Evolutionary conservation across 306 rosid genomes (phyloP).

Genomic region (Acacia crassicarpa): DNA sequence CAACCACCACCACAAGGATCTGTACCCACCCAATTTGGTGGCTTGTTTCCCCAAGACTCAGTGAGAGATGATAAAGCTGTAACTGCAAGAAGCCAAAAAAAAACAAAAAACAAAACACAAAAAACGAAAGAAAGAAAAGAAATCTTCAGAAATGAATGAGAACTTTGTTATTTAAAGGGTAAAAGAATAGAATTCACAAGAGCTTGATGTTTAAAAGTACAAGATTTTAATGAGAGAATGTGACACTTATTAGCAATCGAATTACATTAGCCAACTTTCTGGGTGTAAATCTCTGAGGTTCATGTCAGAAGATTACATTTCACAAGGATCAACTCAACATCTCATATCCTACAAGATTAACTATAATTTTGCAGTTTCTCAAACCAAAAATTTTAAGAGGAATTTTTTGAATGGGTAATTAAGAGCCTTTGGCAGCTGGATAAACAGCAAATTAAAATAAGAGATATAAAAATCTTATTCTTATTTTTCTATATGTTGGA

Average conservation of each 20-base stretch:
- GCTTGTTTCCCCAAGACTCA: constrained; percentile 40
- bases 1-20: constrained; percentile 49
- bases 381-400: not conserved
- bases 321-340: not conserved
- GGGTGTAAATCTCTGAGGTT: not conserved
- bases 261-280: not conserved
- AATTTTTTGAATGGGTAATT: not conserved
- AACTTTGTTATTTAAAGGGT: not conserved
- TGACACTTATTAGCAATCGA: not conserved
- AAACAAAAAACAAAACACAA: not conserved
- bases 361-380: not conserved
- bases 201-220: not conserved
- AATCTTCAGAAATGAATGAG: not conserved
- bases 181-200: not conserved
- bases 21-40: constrained; percentile 40
- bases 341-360: not conserved
- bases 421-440: not conserved
- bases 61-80: constrained; percentile 31
- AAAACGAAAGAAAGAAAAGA: not conserved
- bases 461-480: not conserved
- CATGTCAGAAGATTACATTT: not conserved
- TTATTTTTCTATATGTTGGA: not conserved
- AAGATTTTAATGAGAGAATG: not conserved
- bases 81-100: constrained; percentile 24
- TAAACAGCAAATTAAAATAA: not conserved